Evolutionary conservation across 2,329 filamentous ascomycete genomes (phyloP), one percentile per base, ranked within the genome.

Genomic region (Talaromyces sp.): DNA sequence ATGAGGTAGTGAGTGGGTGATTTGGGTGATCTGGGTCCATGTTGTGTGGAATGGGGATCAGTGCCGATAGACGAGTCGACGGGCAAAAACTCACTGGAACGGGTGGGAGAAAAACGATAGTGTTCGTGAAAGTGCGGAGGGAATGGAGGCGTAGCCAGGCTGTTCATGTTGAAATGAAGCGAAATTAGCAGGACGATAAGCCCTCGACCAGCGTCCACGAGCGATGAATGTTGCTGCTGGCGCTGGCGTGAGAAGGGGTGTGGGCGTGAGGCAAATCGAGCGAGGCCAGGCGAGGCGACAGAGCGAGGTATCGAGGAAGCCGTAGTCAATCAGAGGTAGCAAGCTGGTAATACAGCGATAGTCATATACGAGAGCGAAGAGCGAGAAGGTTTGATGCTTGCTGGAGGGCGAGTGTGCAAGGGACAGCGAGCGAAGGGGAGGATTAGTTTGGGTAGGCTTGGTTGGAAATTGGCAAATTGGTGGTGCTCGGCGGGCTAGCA

Each of bases 121-220:
- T 83, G 80, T 68, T 82, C 79, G 74, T 86, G 81, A 65, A 86
- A 84, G 73, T 86, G 85, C 72, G 85, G 84, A 77, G 84, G 81
- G 73, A 85, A 76, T 72, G 81, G 81, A 72, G 83, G 81, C 71
- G 79, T 81, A 66, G 78, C 77, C 75, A 87, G 75, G 73, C 80
- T 85, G 78, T 85, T 87, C 84, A 87, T 87, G 77, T 70, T 77
- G 75, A 67, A 66, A 61, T 60, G 61, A 53, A 58, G 60, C 70
- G 68, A 71, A 66, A 69, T 71, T 72, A 70, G 51, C 32, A 51
- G 43, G 46, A 52, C 21, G 26, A 52, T 27, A 52, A 52, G 48
- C 27, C 50, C 46, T 32, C 52, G 57, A 59, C 60, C 52, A 59
- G 51, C 35, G 46, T 41, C 27, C 29, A 54, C 53, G 53, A 59